Evolutionary conservation across 2,329 filamentous ascomycete genomes (phyloP), one percentile per base, ranked within the genome.

Genomic region (Neoarthrinium moseri): DNA sequence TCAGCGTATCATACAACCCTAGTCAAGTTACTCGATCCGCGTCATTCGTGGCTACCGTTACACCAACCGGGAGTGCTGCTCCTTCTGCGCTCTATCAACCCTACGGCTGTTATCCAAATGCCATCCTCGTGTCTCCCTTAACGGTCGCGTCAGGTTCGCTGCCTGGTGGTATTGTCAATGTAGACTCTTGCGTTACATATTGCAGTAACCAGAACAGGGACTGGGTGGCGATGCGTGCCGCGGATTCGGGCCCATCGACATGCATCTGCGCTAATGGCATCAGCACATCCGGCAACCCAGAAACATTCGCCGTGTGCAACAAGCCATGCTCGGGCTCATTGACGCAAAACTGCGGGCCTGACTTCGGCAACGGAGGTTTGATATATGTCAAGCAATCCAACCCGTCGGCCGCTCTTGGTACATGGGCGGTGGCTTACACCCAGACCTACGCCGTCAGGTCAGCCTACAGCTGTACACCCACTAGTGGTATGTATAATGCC

Each of bases 41-140:
- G n/a, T 49, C 38, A 29, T 55, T 52, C 38, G 42, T 53, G 11
- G 48, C 52, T n/a, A 55, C 54, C 5, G 54, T 46, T 21, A 43
- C 43, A 11, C 36, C 51, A 3, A 24, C 37, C 4, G 41, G 43
- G 4, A 42, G 26, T 15, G 18, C 20, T 17, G 34, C 35, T 5
- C n/a, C n/a, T n/a, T n/a, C n/a, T n/a, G n/a, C n/a, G n/a, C n/a
- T n/a, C n/a, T 56, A 27, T 17, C 27, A 46, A 11, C 46, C 50
- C 33, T 55, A 48, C 11, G 54, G 49, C n/a, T 56, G 54, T 43
- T 56, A 46, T 34, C 12, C 5, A 6, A 24, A n/a, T 24, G 36
- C 17, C 20, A n/a, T n/a, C n/a, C 5, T 12, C 12, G 11, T 5
- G 6, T n/a, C 21, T 8, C 36, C 18, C 6, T 13, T 10, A 5